Percentiles rank a stretch among this genome's conserved stretches.
Conservation (phyloP, 2,329 filamentous ascomycete genomes). For the Uncinocarpus reesii region DNA sequence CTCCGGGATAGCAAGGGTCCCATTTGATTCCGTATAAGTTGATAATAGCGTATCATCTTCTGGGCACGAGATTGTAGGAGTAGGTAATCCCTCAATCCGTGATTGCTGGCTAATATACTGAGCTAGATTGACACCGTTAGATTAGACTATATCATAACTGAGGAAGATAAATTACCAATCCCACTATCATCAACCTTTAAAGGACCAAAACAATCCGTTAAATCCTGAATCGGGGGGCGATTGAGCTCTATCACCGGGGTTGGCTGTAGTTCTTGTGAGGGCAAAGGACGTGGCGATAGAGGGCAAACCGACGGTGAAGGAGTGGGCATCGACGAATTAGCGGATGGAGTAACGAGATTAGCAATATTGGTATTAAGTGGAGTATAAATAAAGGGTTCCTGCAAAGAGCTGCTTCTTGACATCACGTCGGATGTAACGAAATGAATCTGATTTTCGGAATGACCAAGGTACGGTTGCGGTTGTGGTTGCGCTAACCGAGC, state of each 20-base stretch:
- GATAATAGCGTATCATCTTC: slow-evolving; percentile 58
- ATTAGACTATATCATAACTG: background rate
- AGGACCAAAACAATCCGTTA: slow-evolving; percentile 72
- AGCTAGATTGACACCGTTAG: slow-evolving; percentile 41
- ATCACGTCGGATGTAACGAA: slow-evolving; percentile 28
- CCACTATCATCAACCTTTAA: slow-evolving; percentile 80
- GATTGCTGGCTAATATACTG: slow-evolving; percentile 68
- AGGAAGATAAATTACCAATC: slow-evolving; percentile 52
- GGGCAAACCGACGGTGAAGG: slow-evolving; percentile 8
- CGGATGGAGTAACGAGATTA: background rate
- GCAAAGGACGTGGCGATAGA: background rate
- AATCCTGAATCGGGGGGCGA: slow-evolving; percentile 57
- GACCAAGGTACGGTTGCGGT: slow-evolving; percentile 26
- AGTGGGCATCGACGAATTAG: background rate
- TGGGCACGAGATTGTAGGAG: slow-evolving; percentile 54
- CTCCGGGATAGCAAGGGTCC: slow-evolving; percentile 76
- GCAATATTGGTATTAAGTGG: slow-evolving; percentile 1
- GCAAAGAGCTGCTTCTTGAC: background rate
- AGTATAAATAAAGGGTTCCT: background rate
- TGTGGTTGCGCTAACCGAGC: slow-evolving; percentile 33
- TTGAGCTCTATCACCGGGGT: slow-evolving; percentile 36
- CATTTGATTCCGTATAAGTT: slow-evolving; percentile 56
- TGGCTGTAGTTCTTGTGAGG: slow-evolving; percentile 30
- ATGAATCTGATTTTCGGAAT: slow-evolving; percentile 22
- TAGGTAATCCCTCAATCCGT: slow-evolving; percentile 41